Evolutionary conservation across 495 filamentous ascomycete genomes (phyloP), one percentile per base, ranked within the genome.

Genomic region (Podospora australis): DNA sequence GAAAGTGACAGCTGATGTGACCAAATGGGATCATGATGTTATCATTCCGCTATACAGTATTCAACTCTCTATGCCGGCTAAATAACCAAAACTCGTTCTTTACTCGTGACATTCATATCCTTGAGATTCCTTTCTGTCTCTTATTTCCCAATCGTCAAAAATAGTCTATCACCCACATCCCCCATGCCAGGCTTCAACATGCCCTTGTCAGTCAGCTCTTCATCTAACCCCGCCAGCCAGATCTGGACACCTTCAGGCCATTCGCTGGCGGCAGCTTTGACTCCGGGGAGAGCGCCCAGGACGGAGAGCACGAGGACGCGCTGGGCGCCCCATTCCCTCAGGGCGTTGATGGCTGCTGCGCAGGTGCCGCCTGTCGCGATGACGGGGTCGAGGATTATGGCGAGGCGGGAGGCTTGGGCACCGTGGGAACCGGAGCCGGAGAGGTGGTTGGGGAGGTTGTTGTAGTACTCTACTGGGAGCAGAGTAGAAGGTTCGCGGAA

Each of bases 401-500:
- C 88, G 7, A 95, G 71, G 21, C 79, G 74, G 2, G 78, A 65
- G 41, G 64, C 57, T 48, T 58, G 23, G 55, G 64, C 7, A 52
- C 66, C 48, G 42, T 57, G 49, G 45, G 48, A 24, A n/a, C 44
- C 48, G 10, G 55, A 50, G 3, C 46, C 28, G 7, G 57, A 19
- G 24, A 64, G 44, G 59, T 88, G 81, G 66, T 87, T 86, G 28
- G 91, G 90, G 16, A 97, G 86, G 68, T 97, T 97, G 71, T 88
- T 97, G 75, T 97, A 97, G 77, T 97, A 97, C 70, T 97, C 91
- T 39, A 97, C 91, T 0, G 91, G 90, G 43, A 85, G 78, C 22
- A 96, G 82, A 28, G 86, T 86, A 50, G 79, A 77, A 24, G 83
- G 84, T 59, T 96, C 91, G 57, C 91, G 86, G 71, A 87, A 97